phyloP scores from a whole-genome alignment of 2,329 filamentous ascomycete genomes.

The Paecilomyces sp. region DNA sequence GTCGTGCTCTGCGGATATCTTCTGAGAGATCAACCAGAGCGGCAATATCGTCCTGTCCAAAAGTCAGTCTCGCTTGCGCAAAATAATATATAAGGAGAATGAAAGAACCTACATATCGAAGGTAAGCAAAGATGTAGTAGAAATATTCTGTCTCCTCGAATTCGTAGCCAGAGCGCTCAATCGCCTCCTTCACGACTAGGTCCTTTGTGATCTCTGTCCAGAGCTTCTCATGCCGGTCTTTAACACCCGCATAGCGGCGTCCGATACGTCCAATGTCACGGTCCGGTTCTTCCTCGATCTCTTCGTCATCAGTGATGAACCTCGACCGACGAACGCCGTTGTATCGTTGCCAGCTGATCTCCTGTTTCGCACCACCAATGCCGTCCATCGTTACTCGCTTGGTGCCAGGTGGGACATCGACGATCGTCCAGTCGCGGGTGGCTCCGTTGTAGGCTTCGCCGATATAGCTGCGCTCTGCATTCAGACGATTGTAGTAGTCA shows the following conservation, averaged over 20 bases:
- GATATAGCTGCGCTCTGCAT: constrained; percentile 59
- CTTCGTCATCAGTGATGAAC: constrained; percentile 63
- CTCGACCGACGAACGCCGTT: constrained; percentile 68
- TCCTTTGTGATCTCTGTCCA: constrained; percentile 99
- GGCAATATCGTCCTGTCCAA: constrained; percentile 70
- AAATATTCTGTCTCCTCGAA: constrained; percentile 85
- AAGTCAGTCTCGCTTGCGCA: background rate
- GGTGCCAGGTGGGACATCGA: constrained; percentile 78
- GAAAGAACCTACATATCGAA: constrained; percentile 67
- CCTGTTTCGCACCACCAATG: constrained; percentile 64
- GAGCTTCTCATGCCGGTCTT: constrained; percentile 52
- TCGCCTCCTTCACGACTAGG: constrained; percentile 76
- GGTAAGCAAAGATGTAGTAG: constrained; percentile 89
- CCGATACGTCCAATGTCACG: constrained; percentile 33
- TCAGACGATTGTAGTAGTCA: constrained; percentile 60
- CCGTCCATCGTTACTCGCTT: constrained; percentile 78
- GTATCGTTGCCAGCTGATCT: constrained; percentile 72
- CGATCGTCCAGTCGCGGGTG: constrained; percentile 70
- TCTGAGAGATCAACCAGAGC: constrained; percentile 77
- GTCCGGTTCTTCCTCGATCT: constrained; percentile 49
- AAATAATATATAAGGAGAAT: background rate
- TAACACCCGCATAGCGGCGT: constrained; percentile 36
- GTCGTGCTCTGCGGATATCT: constrained; percentile 63
- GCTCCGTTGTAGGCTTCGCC: constrained; percentile 69
- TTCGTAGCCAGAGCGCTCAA: constrained; percentile 75